Conservation (phyloP, 2,329 filamentous ascomycete species). For the Hymenoscyphus scutula region DNA sequence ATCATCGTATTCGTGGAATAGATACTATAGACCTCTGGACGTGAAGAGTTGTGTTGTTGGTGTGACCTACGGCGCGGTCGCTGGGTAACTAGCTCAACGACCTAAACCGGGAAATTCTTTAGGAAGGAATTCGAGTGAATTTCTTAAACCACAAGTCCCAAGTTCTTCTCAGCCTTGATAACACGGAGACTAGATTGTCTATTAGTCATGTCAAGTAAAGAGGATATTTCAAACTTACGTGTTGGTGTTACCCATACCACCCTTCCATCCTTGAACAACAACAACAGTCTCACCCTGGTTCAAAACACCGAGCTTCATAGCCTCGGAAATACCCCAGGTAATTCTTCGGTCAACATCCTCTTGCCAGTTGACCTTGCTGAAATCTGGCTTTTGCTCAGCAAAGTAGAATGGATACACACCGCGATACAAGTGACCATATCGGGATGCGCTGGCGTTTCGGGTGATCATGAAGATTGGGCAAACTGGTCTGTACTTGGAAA, state of each 20-base stretch:
- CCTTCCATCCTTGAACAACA: constrained; percentile 88
- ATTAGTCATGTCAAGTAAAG: constrained; percentile 16
- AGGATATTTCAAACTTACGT: constrained; percentile 43
- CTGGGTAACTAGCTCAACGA: constrained; percentile 1
- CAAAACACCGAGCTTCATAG: constrained; percentile 77
- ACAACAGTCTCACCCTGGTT: constrained; percentile 71
- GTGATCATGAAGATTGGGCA: constrained; percentile 99
- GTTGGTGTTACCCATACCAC: constrained; percentile 90
- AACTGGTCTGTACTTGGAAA: constrained; percentile 98
- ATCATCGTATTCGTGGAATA: constrained; percentile 1
- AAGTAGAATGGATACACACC: constrained; percentile 98
- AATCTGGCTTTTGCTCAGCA: constrained; percentile 91
- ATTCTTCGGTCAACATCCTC: constrained; percentile 97
- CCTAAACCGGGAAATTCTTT: constrained; percentile 1
- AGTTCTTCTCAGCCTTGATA: constrained; percentile 35
- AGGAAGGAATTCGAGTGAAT: neutral
- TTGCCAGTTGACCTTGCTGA: constrained; percentile 91
- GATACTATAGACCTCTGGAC: constrained; percentile 3
- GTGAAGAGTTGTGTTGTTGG: neutral
- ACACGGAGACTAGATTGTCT: constrained; percentile 32
- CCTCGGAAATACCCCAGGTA: constrained; percentile 92
- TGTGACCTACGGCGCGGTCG: neutral
- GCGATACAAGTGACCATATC: constrained; percentile 94
- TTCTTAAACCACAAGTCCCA: constrained; percentile 23
- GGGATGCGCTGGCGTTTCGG: constrained; percentile 75